Evolutionary conservation across 805 yeast species (phyloP), one percentile per base, ranked within the genome.

Genomic region (Myxozyma vanderwaltii): DNA sequence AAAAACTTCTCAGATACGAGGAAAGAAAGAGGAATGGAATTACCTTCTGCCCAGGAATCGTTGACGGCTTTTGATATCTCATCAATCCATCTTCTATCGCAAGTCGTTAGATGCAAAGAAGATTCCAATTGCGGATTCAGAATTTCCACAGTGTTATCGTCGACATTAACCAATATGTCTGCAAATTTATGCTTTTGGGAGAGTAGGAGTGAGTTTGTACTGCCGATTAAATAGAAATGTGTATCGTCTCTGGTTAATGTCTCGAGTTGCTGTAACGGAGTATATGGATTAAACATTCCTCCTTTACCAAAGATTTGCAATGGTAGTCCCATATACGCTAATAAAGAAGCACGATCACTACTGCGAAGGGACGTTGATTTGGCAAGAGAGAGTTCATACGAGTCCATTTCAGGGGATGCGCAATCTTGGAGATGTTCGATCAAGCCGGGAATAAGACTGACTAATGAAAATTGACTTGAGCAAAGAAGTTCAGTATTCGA

Each of bases 241-340:
- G 91, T 81, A 51, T 79, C 81, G 1, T 77, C 75, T 21, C 81
- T 79, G 33, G 76, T 77, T 53, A 94, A 76, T 66, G 88, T 91
- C 53, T 87, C 88, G 56, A 92, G 76, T 70, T 92, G 98, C 72
- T 92, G 99, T 56, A 94, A 76, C 0, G 98, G 96, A n/a, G 91
- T 79, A 74, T 92, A 94, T 1, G 99, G 98, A 66, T 87, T 86
- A 79, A 95, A 91, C 60, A 92, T 79, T 1, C 95, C 91, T 45
- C 95, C 95, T 65, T 83, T 82, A 51, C 90, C 90, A 73, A 94
- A 94, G 1, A 91, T 72, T 67, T 87, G 91, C 51, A 94, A 76
- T 0, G 99, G 99, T 33, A 94, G 77, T 0, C 98, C 99, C 69
- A 90, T 81, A 70, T 89, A 94, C 35, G 82, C 75, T 40, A 92